phyloP scores from a whole-genome alignment of 805 yeast genomes.

The Saccharomycopsis sp. region DNA sequence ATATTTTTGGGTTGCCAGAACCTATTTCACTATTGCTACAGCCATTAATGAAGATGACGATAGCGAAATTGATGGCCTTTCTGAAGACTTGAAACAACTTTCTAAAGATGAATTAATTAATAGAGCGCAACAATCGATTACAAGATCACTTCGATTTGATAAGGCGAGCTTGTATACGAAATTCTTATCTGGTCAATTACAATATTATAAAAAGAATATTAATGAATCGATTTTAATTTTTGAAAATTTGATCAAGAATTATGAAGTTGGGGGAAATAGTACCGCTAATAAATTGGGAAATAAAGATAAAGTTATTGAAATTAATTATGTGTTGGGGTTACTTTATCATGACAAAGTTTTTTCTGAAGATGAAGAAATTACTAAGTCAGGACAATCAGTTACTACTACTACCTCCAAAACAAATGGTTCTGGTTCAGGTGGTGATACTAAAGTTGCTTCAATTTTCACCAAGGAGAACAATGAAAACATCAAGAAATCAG shows the following conservation, averaged over 20 bases:
- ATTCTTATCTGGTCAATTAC: slow-evolving; percentile 82
- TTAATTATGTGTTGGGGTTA: slow-evolving; percentile 68
- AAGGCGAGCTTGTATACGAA: slow-evolving; percentile 62
- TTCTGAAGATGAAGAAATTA: slow-evolving; percentile 16
- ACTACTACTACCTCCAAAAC: slow-evolving; percentile 20
- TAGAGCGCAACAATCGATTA: slow-evolving; percentile 66
- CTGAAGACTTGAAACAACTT: background rate
- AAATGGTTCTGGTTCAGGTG: slow-evolving; percentile 7
- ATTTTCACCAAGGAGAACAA: slow-evolving; percentile 26
- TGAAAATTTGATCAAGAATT: slow-evolving; percentile 55
- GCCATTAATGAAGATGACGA: background rate
- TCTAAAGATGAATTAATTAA: slow-evolving; percentile 25
- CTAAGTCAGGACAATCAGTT: slow-evolving; percentile 1
- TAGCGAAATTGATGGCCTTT: background rate
- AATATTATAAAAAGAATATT: slow-evolving; percentile 59
- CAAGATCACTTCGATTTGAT: slow-evolving; percentile 60
- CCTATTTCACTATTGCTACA: slow-evolving; percentile 37
- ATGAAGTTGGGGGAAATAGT: slow-evolving; percentile 5
- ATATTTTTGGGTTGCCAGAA: slow-evolving; percentile 81
- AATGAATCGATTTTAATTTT: slow-evolving; percentile 85
- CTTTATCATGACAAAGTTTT: slow-evolving; percentile 50
- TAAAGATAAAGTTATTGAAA: slow-evolving; percentile 66
- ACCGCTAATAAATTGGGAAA: background rate
- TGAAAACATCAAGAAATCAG: slow-evolving; percentile 42
- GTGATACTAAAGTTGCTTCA: slow-evolving; percentile 15